Base-by-base conservation (phyloP, 75 land plant species). In the Picea sitchensis region DNA sequence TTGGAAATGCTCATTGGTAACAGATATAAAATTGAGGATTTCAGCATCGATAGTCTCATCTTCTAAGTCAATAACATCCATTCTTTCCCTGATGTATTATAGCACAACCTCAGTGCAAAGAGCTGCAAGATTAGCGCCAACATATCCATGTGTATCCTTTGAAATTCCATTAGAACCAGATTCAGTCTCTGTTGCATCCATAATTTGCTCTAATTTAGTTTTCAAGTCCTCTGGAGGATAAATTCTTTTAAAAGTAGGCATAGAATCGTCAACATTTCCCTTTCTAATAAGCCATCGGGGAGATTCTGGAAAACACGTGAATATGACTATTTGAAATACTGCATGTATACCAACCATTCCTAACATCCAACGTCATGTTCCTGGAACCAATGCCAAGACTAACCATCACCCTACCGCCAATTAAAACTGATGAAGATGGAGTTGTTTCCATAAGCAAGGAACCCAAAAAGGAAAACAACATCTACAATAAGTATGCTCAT, bases 341-440 rank as follows among this genome's bases (percentile, higher is more conserved):
- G 96, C 90, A 63, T 93, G 96, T 74, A 88, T 32, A 38, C 90
- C 91, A 14, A 94, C 92, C 15, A 93, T 83, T 7, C 96, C 95
- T 32, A 93, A 88, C 95, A 93, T 93, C 82, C 93, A 91, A 0
- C 94, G 84, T 93, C 96, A 93, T 2, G 96, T 94, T 78, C 94
- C 94, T 36, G 89, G 91, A 41, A 82, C 86, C 96, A n/a, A 85
- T 83, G 71, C 88, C 88, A 32, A 86, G 73, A 58, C 88, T 87
- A 31, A 87, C 87, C 32, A 86, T 65, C 34, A 86, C 65, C 61
- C 87, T 81, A 32, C 88, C 88, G 32, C 61, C 36, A 67, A 87
- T 85, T 15, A 87, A 65, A 38, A 85, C 31, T 14, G 58, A 68
- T 31, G 87, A 78, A 38, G 76, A 73, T 32, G 83, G 79, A 18